Percentiles rank a stretch among this genome's conserved stretches.
phyloP scores from a whole-genome alignment of 2,329 filamentous ascomycete species.

The Neopestalotiopsis sp. region DNA sequence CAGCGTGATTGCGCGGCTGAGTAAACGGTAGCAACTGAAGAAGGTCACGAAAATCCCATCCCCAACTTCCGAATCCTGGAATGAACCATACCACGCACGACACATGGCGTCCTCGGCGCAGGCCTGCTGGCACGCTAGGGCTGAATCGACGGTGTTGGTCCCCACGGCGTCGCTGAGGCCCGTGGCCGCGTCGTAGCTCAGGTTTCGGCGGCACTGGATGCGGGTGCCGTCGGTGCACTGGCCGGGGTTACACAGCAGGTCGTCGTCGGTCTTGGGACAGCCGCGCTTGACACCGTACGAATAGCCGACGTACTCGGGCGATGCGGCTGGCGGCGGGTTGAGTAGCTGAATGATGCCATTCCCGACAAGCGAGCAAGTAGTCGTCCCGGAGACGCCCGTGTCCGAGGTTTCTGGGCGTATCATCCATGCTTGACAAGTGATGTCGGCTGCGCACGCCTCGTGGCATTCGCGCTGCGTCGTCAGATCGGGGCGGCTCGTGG shows the following conservation, averaged over 20 bases:
- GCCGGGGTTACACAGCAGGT: neutral
- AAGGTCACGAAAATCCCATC: neutral
- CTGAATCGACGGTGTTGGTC: neutral
- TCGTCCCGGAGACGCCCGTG: too few species aligned
- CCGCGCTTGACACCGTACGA: neutral
- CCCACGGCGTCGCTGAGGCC: neutral
- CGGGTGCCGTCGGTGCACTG: neutral
- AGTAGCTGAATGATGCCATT: neutral
- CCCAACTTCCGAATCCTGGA: neutral
- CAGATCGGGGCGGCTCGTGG: neutral
- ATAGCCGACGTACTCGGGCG: neutral
- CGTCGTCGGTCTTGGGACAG: neutral
- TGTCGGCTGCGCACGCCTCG: neutral
- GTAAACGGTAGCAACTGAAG: neutral
- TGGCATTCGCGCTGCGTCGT: neutral
- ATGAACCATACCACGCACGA: neutral
- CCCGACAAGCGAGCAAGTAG: neutral
- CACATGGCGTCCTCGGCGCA: neutral
- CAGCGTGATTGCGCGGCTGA: neutral
- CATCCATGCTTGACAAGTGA: neutral
- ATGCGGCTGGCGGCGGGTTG: neutral
- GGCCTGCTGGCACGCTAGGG: neutral
- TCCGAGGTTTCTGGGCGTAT: too few species aligned
- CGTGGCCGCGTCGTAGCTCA: neutral
- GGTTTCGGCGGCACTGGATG: neutral